Conservation (phyloP, 352 stramenopile genomes). For the Pythium coloratum region DNA sequence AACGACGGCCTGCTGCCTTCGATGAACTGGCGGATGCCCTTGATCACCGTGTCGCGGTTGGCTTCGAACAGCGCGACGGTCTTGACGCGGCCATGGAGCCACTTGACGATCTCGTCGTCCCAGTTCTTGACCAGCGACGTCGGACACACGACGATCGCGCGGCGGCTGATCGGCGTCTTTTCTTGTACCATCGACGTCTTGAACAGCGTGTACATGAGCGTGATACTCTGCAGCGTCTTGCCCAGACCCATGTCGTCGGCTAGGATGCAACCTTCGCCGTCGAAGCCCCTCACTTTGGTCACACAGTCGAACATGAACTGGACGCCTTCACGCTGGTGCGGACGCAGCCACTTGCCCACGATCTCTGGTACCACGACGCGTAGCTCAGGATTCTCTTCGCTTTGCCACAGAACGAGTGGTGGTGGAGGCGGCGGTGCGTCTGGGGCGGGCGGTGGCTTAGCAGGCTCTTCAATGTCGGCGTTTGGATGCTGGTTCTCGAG, state of each 20-base stretch:
- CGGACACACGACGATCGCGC: slow-evolving; percentile 80
- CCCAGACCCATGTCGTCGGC: slow-evolving; percentile 89
- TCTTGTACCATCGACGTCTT: slow-evolving; percentile 58
- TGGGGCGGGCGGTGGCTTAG: slow-evolving; percentile 15
- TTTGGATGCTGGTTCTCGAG: slow-evolving; percentile 29
- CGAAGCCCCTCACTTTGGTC: slow-evolving; percentile 66
- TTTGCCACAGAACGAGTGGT: slow-evolving; percentile 82
- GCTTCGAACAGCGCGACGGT: slow-evolving; percentile 83
- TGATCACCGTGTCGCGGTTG: slow-evolving; percentile 79
- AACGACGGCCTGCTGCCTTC: slow-evolving; percentile 70
- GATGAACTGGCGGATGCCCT: slow-evolving; percentile 82
- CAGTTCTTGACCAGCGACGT: slow-evolving; percentile 90
- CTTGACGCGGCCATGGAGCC: slow-evolving; percentile 81
- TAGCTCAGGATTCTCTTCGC: slow-evolving; percentile 54
- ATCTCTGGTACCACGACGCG: slow-evolving; percentile 87
- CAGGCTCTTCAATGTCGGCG: slow-evolving; percentile 26
- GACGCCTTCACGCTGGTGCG: slow-evolving; percentile 96
- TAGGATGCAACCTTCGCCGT: slow-evolving; percentile 84
- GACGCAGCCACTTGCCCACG: slow-evolving; percentile 93
- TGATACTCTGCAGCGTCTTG: slow-evolving; percentile 88
- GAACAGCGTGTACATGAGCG: slow-evolving; percentile 85
- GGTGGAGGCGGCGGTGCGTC: slow-evolving; percentile 52
- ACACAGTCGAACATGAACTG: slow-evolving; percentile 98
- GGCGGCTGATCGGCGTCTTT: slow-evolving; percentile 61
- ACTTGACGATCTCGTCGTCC: slow-evolving; percentile 90